phyloP scores from a whole-genome alignment of 176 grass and related monocot genomes.

The Aegilops tauschii region DNA sequence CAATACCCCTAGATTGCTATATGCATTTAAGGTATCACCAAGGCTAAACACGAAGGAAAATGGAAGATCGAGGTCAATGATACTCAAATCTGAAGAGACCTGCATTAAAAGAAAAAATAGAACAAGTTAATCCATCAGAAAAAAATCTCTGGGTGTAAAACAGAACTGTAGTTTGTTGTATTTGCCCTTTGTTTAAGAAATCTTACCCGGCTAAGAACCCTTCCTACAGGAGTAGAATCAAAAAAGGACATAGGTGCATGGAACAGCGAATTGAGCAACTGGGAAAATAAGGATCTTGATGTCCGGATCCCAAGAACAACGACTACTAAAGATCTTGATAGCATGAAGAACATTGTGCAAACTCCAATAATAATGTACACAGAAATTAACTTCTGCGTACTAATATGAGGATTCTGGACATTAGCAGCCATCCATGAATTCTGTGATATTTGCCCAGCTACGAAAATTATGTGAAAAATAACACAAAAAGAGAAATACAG shows the following conservation, averaged over 20 bases:
- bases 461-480: constrained; percentile 54
- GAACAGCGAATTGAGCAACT: constrained; percentile 63
- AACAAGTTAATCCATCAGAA: neutral
- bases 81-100: constrained; percentile 84
- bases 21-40: constrained; percentile 54
- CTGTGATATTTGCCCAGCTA: constrained; percentile 77
- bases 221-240: constrained; percentile 82
- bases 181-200: neutral
- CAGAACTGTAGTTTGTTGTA: neutral
- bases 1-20: constrained; percentile 74
- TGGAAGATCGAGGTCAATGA: constrained; percentile 88
- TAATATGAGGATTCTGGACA: constrained; percentile 62
- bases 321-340: constrained; percentile 48
- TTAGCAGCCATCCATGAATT: constrained; percentile 95
- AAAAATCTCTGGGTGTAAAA: neutral
- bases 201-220: constrained; percentile 81
- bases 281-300: constrained; percentile 83
- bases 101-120: constrained; percentile 25
- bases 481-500: constrained; percentile 43
- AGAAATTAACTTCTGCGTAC: constrained; percentile 54
- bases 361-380: constrained; percentile 72
- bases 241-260: constrained; percentile 83
- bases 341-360: constrained; percentile 46
- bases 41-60: constrained; percentile 55
- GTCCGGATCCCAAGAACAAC: constrained; percentile 63